phyloP scores from a whole-genome alignment of 2,329 filamentous ascomycete species.

The Fusarium siculi region DNA sequence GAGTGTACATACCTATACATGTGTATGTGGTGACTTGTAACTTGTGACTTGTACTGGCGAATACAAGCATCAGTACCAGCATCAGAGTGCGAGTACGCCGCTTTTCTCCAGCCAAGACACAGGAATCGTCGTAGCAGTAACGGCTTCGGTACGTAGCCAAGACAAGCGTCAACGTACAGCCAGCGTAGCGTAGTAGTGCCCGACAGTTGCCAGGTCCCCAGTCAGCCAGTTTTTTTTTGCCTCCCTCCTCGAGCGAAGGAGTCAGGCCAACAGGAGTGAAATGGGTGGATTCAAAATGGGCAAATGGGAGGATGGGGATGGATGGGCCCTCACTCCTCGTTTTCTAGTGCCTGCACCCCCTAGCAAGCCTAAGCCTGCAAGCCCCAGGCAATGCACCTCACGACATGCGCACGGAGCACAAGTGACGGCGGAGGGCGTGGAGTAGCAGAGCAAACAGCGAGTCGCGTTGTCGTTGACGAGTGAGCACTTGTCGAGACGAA shows the following conservation, averaged over 20 bases:
- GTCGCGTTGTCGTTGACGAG: constrained; percentile 20
- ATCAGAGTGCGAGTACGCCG: constrained; percentile 27
- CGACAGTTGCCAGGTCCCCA: constrained; percentile 26
- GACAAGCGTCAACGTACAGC: constrained; percentile 15
- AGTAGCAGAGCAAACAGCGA: constrained; percentile 20
- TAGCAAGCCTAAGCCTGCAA: constrained; percentile 1
- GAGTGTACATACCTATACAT: neutral
- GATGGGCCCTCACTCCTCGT: constrained; percentile 6
- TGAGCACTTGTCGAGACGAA: constrained; percentile 10
- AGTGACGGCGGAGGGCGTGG: constrained; percentile 39
- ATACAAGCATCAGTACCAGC: neutral
- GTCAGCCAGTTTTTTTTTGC: constrained; percentile 9
- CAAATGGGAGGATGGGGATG: constrained; percentile 1
- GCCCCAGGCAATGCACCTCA: constrained; percentile 35
- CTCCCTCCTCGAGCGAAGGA: neutral
- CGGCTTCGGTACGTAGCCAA: constrained; percentile 26
- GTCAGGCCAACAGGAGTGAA: constrained; percentile 15
- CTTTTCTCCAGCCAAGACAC: neutral
- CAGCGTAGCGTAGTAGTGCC: constrained; percentile 29
- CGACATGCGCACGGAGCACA: constrained; percentile 28
- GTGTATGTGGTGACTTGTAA: neutral
- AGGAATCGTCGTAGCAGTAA: constrained; percentile 23
- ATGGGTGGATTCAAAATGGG: constrained; percentile 14
- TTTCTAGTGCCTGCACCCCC: constrained; percentile 9
- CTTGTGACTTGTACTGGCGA: constrained; percentile 1